phyloP scores from a whole-genome alignment of 1,284 basidiomycete species.

The Hemileia vastatrix region DNA sequence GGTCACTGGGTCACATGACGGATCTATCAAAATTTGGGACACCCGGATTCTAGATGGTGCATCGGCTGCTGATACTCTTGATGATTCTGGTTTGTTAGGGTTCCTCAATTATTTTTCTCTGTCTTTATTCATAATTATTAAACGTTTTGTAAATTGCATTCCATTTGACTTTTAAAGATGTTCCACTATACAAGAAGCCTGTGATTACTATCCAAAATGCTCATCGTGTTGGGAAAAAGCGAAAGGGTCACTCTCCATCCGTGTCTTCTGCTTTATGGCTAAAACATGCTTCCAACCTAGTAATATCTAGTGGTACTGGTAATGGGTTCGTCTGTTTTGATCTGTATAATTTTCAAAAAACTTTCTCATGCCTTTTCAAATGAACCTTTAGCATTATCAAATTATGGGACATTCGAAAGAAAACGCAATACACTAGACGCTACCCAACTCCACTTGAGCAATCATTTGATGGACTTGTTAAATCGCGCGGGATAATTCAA shows the following conservation, averaged over 20 bases:
- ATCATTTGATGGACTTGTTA: slow-evolving; percentile 5
- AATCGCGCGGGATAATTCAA: slow-evolving; percentile 14
- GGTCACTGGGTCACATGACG: slow-evolving; percentile 7
- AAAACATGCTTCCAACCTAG: background rate
- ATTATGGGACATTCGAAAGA: slow-evolving; percentile 17
- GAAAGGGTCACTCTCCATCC: slow-evolving; percentile 4
- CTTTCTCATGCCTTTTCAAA: background rate
- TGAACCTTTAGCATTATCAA: slow-evolving; percentile 8
- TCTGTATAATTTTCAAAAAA: background rate
- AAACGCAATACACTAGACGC: slow-evolving; percentile 7
- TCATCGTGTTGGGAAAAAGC: slow-evolving; percentile 6
- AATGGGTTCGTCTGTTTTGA: slow-evolving; percentile 11
- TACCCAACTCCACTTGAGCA: slow-evolving; percentile 10
- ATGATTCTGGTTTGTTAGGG: slow-evolving; percentile 1
- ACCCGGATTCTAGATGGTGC: no score
- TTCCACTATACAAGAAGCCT: slow-evolving; percentile 1
- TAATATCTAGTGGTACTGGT: slow-evolving; percentile 16
- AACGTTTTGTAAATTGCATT: background rate
- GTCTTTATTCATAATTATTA: background rate
- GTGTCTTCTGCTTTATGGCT: slow-evolving; percentile 16
- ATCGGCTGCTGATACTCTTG: background rate
- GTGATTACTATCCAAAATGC: slow-evolving; percentile 19
- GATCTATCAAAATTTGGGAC: slow-evolving; percentile 21
- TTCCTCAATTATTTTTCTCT: background rate
- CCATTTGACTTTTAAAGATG: background rate